Evolutionary conservation across 2,329 filamentous ascomycete species (phyloP).

Genomic region (Neopestalotiopsis sp.): DNA sequence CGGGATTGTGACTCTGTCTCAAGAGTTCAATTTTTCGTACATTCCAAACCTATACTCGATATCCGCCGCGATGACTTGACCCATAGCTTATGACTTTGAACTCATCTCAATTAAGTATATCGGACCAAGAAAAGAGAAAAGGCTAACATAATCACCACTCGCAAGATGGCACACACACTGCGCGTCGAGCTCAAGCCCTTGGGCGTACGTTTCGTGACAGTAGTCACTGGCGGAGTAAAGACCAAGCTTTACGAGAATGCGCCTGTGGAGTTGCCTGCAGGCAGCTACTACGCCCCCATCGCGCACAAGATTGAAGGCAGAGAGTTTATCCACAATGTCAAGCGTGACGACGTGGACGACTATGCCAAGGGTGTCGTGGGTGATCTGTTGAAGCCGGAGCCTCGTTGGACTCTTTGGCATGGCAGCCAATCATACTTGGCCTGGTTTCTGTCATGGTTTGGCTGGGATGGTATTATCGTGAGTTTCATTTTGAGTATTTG

Average conservation of each 20-base stretch:
- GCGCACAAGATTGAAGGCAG: constrained; percentile 31
- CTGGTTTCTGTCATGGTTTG: constrained; percentile 35
- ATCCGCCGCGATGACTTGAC: neutral
- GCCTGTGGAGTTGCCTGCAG: constrained; percentile 32
- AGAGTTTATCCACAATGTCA: constrained; percentile 31
- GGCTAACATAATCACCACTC: neutral
- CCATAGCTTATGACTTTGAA: neutral
- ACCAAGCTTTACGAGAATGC: constrained; percentile 35
- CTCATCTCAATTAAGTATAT: too few species aligned
- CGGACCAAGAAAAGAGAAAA: neutral
- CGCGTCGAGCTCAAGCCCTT: constrained; percentile 31
- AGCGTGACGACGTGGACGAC: constrained; percentile 31
- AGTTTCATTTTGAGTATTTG: too few species aligned
- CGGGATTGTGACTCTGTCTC: neutral
- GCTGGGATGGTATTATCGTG: constrained; percentile 39
- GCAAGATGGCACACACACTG: constrained; percentile 19
- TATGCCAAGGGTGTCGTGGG: constrained; percentile 36
- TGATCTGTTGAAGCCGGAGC: constrained; percentile 32
- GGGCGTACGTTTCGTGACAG: constrained; percentile 32
- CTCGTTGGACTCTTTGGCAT: constrained; percentile 34
- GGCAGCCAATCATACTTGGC: constrained; percentile 33
- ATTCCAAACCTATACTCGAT: neutral
- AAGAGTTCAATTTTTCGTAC: neutral
- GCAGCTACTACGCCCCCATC: constrained; percentile 34
- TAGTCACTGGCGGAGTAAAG: constrained; percentile 34